phyloP scores from a whole-genome alignment of 768 basidiomycete species.

The Asterophora parasitica region DNA sequence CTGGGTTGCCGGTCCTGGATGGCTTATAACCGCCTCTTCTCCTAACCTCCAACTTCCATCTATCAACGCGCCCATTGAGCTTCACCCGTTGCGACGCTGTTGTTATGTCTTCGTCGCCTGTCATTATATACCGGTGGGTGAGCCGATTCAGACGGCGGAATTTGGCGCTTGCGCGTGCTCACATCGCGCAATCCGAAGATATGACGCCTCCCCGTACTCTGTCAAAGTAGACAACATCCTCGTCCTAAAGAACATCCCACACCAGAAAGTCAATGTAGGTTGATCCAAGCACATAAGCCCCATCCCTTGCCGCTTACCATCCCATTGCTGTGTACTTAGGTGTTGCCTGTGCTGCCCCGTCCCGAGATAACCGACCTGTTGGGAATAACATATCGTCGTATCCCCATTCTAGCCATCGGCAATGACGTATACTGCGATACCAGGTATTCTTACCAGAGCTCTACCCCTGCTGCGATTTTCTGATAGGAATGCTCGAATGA shows the following conservation, averaged over 20 bases:
- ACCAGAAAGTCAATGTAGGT: constrained; percentile 44
- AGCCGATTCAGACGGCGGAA: constrained; percentile 16
- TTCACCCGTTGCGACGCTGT: constrained; percentile 2
- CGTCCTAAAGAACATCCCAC: constrained; percentile 42
- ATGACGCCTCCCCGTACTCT: constrained; percentile 48
- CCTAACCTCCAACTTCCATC: background rate
- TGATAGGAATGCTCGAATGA: background rate
- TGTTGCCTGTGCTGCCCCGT: constrained; percentile 46
- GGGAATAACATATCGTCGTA: constrained; percentile 52
- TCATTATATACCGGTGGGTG: constrained; percentile 49
- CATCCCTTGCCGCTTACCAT: background rate
- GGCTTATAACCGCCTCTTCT: background rate
- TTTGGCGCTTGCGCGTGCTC: background rate
- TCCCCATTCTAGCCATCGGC: constrained; percentile 57
- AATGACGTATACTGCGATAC: constrained; percentile 61
- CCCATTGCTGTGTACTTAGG: constrained; percentile 29
- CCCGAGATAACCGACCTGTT: constrained; percentile 50
- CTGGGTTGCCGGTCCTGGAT: constrained; percentile 1
- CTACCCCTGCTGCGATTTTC: background rate
- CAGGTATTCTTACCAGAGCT: constrained; percentile 27
- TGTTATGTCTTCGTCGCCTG: constrained; percentile 19
- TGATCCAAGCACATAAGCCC: background rate
- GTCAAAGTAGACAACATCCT: constrained; percentile 50
- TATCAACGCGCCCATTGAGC: background rate
- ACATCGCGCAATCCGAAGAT: constrained; percentile 25